Evolutionary conservation across 495 filamentous ascomycete species (phyloP), one percentile per base, ranked within the genome.

Genomic region (Penicillium flavigenum): DNA sequence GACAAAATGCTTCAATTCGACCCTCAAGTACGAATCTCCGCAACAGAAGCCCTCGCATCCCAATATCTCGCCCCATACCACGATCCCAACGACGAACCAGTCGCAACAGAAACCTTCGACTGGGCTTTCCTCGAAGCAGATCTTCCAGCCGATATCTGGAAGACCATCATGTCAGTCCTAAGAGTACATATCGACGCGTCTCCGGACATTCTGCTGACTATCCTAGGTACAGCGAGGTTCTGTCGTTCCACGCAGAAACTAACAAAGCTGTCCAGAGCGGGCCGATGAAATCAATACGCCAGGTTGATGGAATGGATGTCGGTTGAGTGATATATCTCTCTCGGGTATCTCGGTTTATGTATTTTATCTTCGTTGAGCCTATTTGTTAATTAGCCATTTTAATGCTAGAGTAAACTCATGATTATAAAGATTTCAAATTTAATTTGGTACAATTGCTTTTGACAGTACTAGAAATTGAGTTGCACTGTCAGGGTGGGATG

Each of bases 121-220:
- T 98, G 94, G 94, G 93, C 91, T 16, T 97, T 98, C 74, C 96
- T 96, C 65, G 92, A 98, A 68, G 94, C 92, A 24, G 90, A 98
- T 74, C 77, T 98, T 41, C 91, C 94, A 0, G 89, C 96, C 22
- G 93, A 98, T 64, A 94, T 93, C 5, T 98, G 94, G 94, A 98
- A 98, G 76, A 96, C 96, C 66, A 96, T 97, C 89, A 98, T 98
- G 93, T 97, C 79, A 66, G 66, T 61, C 16, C 7, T 11, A 5
- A 8, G 2, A 39, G n/a, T 39, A 17, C 6, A 17, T 8, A 2
- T 41, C 5, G 17, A 24, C n/a, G 22, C 17, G 2, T 46, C 44
- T 16, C n/a, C 1, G 29, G 11, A 12, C 20, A 9, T 42, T 3
- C 7, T 51, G 43, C 56, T 58, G 41, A 64, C 17, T 63, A 49